Base-by-base conservation (phyloP, 441 rosid species). In the Erodium trifolium region DNA sequence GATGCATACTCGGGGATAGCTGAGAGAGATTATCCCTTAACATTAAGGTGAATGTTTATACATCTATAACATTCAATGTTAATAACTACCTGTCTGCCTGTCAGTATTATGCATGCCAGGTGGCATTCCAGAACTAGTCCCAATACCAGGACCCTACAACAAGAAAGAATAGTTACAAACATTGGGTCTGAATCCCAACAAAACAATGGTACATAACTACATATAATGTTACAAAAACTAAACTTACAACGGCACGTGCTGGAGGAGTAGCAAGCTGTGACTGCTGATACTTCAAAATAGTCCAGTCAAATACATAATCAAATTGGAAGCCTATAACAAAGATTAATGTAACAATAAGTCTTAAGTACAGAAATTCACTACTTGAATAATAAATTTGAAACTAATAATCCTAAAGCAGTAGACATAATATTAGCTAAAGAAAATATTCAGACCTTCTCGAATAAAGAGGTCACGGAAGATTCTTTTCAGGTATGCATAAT, bases 401-500 rank as follows among this genome's bases (percentile, higher is more conserved):
- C 66, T 71, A 14, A 57, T 7, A 16, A 57, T 57, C 23, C 27
- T 57, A 18, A 57, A 17, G 63, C 63, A 17, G 27, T 6, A 16
- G 2, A 17, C 63, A 16, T 57, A 16, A 8, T 57, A 16, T 19
- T 57, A 57, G 63, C 27, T 57, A 16, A 16, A 57, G 23, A 86
- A 29, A 16, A 4, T 57, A 57, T 51, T 51, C 81, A 68, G 69
- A 94, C 99, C 99, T 92, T 95, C 99, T 4, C 96, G 97, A 69
- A 90, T 95, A 72, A 95, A 95, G 68, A 95, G 97, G 69, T 95
- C 99, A 2, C 99, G 88, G 81, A 88, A 92, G 59, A 95, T 81
- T 80, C 96, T 84, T 77, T 92, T 92, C 72, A 95, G 84, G 74
- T 92, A 92, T 67, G 92, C 81, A 73, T 92, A 95, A 77, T 95